Evolutionary conservation across 306 rosid species (phyloP).

Genomic region (Cicer judaicum): DNA sequence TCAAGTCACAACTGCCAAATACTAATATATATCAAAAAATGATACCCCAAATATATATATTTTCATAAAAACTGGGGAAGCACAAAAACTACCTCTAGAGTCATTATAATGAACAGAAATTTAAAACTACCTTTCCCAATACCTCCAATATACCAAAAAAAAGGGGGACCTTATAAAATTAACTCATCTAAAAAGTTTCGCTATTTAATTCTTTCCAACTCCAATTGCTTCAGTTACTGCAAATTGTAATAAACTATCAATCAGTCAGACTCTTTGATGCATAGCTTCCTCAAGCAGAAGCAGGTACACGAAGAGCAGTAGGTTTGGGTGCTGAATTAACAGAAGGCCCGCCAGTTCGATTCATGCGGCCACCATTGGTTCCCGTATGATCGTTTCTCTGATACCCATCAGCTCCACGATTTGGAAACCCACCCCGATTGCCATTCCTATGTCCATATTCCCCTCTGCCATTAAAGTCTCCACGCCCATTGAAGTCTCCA

Average conservation of each 20-base stretch:
- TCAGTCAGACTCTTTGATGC: constrained; percentile 11
- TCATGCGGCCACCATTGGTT: constrained; percentile 55
- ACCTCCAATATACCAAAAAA: constrained; percentile 40
- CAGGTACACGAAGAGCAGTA: constrained; percentile 58
- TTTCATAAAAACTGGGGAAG: constrained; percentile 48
- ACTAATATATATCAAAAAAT: constrained; percentile 12
- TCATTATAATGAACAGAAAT: constrained; percentile 43
- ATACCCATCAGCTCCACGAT: constrained; percentile 70
- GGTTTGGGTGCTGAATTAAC: constrained; percentile 52
- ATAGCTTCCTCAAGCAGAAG: constrained; percentile 61
- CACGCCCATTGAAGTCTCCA: constrained; percentile 47
- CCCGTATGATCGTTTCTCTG: constrained; percentile 62
- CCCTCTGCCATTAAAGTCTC: constrained; percentile 57
- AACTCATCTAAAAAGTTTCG: constrained; percentile 43
- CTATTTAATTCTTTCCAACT: constrained; percentile 42
- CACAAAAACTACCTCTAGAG: constrained; percentile 46
- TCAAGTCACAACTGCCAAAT: constrained; percentile 36
- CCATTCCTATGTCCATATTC: constrained; percentile 70
- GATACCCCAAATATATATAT: constrained; percentile 40
- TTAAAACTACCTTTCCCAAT: constrained; percentile 46
- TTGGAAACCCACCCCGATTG: constrained; percentile 57
- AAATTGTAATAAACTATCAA: constrained; percentile 40
- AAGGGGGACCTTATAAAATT: constrained; percentile 44
- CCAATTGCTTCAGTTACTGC: constrained; percentile 42
- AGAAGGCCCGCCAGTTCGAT: constrained; percentile 58